Percentiles rank a stretch among this genome's conserved stretches.
These are phyloP conservation scores for Diaporthe aspalathi DNA, from an alignment of 2,329 filamentous ascomycete genomes.

Conservation along the genomic window DNA sequence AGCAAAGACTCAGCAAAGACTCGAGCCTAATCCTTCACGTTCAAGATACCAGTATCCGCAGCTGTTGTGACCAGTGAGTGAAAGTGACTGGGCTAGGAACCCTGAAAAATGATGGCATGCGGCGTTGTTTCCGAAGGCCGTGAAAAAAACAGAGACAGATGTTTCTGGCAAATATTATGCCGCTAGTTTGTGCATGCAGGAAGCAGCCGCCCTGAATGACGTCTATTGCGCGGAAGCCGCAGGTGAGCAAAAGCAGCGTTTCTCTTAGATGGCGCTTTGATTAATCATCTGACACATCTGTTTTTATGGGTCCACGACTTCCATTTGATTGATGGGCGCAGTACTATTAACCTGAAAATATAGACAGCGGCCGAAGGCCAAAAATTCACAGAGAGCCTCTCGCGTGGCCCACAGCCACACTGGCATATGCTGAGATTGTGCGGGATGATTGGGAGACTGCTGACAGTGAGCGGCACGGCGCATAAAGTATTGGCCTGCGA, in stretches of 20 bases:
- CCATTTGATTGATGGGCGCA: background rate
- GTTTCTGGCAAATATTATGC: background rate
- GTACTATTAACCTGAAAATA: too few relatives aligned
- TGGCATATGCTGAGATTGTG: background rate
- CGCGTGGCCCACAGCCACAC: too few relatives aligned
- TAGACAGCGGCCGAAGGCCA: too few relatives aligned
- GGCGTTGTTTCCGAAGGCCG: background rate
- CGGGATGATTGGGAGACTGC: background rate
- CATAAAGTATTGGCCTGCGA: background rate
- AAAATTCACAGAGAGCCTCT: too few relatives aligned
- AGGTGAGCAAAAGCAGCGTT: background rate
- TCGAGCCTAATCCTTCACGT: too few relatives aligned
- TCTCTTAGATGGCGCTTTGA: too few relatives aligned
- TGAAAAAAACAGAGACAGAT: background rate
- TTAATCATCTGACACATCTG: too few relatives aligned
- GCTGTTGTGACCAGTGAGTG: background rate
- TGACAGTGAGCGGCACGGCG: background rate
- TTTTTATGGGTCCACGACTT: background rate
- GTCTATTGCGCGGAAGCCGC: background rate
- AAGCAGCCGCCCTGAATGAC: constrained; percentile 2
- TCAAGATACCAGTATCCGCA: too few relatives aligned
- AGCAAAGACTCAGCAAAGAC: too few relatives aligned
- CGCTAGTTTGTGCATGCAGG: background rate
- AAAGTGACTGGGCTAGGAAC: background rate
- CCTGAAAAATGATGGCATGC: background rate